Conservation (phyloP, 1,284 basidiomycete genomes). For the Trichosporon sp. region DNA sequence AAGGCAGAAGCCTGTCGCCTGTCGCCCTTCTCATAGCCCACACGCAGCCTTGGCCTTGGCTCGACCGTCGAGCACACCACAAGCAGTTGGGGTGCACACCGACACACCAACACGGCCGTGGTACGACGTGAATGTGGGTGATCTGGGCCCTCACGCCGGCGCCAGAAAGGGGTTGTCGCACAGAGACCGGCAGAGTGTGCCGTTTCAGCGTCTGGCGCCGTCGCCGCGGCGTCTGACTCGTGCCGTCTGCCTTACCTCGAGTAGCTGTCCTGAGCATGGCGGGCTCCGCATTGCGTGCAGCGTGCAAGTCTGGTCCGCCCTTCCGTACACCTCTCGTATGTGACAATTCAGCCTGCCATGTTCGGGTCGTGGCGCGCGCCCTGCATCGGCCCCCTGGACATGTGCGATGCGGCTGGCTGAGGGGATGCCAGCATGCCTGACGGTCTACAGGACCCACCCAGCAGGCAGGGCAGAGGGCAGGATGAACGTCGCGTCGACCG, state of each 20-base stretch:
- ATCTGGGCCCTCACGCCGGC: neutral
- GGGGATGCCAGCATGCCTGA: no score
- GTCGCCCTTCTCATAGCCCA: neutral
- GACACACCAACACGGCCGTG: neutral
- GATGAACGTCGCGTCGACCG: no score
- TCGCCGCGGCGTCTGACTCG: neutral
- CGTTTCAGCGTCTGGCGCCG: neutral
- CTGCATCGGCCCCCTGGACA: neutral
- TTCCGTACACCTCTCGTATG: neutral
- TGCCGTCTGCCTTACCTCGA: no score
- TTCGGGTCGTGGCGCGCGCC: neutral
- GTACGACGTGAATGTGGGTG: neutral
- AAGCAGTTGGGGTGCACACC: neutral
- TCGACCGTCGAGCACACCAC: no score
- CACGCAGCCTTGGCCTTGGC: no score
- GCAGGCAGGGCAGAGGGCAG: no score
- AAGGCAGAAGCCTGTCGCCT: neutral
- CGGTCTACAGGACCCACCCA: no score
- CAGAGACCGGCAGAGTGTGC: neutral
- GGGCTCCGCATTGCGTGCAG: no score
- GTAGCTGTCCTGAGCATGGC: no score
- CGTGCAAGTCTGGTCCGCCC: neutral
- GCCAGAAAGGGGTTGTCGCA: neutral
- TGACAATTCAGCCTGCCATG: neutral
- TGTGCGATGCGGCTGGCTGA: neutral